A percentile compares a stretch with the other conserved stretches of the same genome.
phyloP scores from a whole-genome alignment of 768 basidiomycete species.

The Wakefieldia striispora region DNA sequence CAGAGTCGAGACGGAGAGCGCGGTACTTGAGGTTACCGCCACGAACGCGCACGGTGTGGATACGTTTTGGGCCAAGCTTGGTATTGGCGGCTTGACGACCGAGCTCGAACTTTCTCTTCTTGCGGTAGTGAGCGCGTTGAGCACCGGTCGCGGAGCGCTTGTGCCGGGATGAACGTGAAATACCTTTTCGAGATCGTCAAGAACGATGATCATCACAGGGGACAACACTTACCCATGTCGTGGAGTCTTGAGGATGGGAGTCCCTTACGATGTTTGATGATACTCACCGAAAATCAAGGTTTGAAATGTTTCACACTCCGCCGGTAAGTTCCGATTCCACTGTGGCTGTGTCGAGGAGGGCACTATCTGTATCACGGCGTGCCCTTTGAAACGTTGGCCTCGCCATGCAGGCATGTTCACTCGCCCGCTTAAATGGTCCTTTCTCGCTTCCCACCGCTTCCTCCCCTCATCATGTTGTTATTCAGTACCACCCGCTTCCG shows the following conservation, averaged over 20 bases:
- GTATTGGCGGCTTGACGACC: constrained; percentile 98
- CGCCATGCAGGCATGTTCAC: constrained; percentile 19
- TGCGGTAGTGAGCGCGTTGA: constrained; percentile 93
- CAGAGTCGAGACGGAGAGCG: constrained; percentile 92
- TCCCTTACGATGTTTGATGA: constrained; percentile 52
- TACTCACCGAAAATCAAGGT: constrained; percentile 40
- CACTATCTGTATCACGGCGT: no score
- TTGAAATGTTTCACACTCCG: constrained; percentile 31
- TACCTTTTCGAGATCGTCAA: constrained; percentile 58
- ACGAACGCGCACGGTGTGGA: constrained; percentile 93
- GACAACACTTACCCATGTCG: constrained; percentile 70
- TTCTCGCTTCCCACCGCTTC: constrained; percentile 27
- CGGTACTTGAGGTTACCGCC: constrained; percentile 96
- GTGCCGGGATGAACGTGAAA: constrained; percentile 95
- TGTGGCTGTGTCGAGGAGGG: constrained; percentile 21
- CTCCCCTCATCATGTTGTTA: constrained; percentile 21
- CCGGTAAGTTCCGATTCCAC: constrained; percentile 16
- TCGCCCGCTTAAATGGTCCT: constrained; percentile 20
- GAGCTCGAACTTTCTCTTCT: constrained; percentile 99
- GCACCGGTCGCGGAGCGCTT: constrained; percentile 94
- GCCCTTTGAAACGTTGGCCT: constrained; percentile 16
- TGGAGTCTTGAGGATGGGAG: constrained; percentile 65
- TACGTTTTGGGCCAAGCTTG: constrained; percentile 92
- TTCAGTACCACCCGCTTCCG: constrained; percentile 33
- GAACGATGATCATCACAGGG: background rate